Conservation (phyloP, 768 basidiomycete species). For the Rhodotorula kratochvilovae region DNA sequence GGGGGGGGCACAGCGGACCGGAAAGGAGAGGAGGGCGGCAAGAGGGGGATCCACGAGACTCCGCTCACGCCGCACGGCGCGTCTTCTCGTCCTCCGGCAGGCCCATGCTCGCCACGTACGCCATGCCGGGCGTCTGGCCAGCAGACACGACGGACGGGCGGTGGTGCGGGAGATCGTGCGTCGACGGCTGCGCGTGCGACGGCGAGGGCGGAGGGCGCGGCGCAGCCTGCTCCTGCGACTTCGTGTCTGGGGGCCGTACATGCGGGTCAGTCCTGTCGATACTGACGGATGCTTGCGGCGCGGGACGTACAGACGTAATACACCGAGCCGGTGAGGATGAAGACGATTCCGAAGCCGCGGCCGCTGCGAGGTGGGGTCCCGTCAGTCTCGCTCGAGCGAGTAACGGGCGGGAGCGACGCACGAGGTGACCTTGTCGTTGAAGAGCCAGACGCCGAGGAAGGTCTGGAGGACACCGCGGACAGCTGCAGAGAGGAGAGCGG, state of each 20-base stretch:
- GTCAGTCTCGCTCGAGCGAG: background rate
- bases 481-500: constrained; percentile 49
- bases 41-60: background rate
- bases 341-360: constrained; percentile 71
- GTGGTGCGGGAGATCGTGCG: background rate
- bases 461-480: constrained; percentile 92
- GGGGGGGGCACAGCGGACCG: background rate
- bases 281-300: background rate
- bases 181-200: background rate
- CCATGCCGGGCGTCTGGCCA: constrained; percentile 25
- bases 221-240: constrained; percentile 26
- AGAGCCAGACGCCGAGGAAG: constrained; percentile 71
- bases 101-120: constrained; percentile 3
- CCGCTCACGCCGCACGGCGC: background rate
- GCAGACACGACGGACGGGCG: constrained; percentile 21
- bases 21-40: background rate
- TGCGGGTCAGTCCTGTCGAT: background rate
- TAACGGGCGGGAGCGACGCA: constrained; percentile 49
- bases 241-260: constrained; percentile 27
- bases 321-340: constrained; percentile 74
- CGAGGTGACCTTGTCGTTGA: constrained; percentile 74
- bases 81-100: background rate
- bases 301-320: constrained; percentile 55
- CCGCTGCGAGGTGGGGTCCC: constrained; percentile 54
- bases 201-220: constrained; percentile 4